Conservation (phyloP, 805 yeast genomes). For the Ogataea angusta region DNA sequence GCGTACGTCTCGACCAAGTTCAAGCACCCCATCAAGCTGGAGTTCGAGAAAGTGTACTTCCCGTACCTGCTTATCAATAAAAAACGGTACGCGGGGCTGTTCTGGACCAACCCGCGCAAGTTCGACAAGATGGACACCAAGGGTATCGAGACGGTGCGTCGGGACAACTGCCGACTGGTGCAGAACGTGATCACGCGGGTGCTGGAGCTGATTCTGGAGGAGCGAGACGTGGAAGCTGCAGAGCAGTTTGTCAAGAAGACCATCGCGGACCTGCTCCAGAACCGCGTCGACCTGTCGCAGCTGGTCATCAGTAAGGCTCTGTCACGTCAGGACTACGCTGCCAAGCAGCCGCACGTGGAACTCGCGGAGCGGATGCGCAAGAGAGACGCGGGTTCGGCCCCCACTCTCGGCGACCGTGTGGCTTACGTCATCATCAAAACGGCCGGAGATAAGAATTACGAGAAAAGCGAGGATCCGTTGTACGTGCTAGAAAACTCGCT, state of each 20-base stretch:
- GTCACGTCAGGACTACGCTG: constrained; percentile 86
- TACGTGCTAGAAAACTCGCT: constrained; percentile 88
- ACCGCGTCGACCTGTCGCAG: constrained; percentile 88
- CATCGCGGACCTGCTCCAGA: constrained; percentile 86
- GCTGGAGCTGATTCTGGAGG: constrained; percentile 77
- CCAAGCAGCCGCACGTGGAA: constrained; percentile 96
- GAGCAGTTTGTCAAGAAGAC: constrained; percentile 80
- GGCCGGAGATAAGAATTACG: constrained; percentile 83
- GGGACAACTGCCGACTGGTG: constrained; percentile 95
- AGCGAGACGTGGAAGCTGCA: constrained; percentile 82
- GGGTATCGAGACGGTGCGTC: constrained; percentile 96
- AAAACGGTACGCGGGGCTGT: constrained; percentile 95
- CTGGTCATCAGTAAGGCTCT: constrained; percentile 91
- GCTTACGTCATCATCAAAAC: constrained; percentile 91
- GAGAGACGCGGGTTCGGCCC: constrained; percentile 97
- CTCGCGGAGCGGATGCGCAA: constrained; percentile 93
- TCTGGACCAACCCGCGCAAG: constrained; percentile 91
- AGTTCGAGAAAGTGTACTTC: constrained; percentile 93
- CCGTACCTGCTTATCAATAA: constrained; percentile 93
- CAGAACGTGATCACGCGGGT: constrained; percentile 94
- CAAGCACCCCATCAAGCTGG: constrained; percentile 84
- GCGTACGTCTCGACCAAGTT: constrained; percentile 76
- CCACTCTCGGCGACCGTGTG: constrained; percentile 94
- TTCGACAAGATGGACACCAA: constrained; percentile 97
- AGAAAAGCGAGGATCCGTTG: constrained; percentile 95